These are phyloP conservation scores for Oryza australiensis DNA, from an alignment of 176 grass and related monocot species.

Conservation along the genomic window DNA sequence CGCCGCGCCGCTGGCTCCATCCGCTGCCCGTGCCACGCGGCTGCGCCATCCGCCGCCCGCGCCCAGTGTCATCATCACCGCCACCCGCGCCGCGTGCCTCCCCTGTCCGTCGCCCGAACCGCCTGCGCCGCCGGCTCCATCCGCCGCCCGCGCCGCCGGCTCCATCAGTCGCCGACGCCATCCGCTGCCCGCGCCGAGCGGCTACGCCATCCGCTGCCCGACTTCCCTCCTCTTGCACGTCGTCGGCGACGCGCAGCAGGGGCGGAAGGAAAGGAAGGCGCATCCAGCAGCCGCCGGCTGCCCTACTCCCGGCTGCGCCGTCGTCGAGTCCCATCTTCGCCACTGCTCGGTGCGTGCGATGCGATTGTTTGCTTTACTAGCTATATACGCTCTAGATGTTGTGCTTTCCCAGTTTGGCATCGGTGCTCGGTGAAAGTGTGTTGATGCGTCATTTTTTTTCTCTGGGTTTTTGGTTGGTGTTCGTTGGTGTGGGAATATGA, in stretches of 20 bases:
- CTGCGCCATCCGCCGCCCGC: too few species aligned
- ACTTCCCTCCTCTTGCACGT: too few species aligned
- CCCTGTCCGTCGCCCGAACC: too few species aligned
- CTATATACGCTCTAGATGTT: neutral
- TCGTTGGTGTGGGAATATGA: neutral
- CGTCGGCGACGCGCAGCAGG: neutral
- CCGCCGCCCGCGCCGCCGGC: too few species aligned
- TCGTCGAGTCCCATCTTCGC: neutral
- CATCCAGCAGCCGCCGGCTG: neutral
- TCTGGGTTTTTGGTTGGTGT: neutral
- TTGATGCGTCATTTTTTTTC: neutral
- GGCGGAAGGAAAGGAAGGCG: neutral
- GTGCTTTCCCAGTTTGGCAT: neutral
- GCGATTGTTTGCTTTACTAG: slow-evolving; percentile 5
- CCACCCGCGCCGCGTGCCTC: too few species aligned
- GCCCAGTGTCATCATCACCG: too few species aligned
- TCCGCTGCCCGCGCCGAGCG: too few species aligned
- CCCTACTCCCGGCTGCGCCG: neutral
- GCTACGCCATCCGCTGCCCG: too few species aligned
- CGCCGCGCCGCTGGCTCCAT: too few species aligned
- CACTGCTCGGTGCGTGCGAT: neutral
- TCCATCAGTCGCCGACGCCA: too few species aligned
- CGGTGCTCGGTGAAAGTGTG: neutral
- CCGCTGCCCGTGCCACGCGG: too few species aligned
- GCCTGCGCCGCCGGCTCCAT: too few species aligned